These are phyloP conservation scores for Myriosclerotinia duriaeana DNA, from an alignment of 2,329 filamentous ascomycete species.

Conservation along the genomic window DNA sequence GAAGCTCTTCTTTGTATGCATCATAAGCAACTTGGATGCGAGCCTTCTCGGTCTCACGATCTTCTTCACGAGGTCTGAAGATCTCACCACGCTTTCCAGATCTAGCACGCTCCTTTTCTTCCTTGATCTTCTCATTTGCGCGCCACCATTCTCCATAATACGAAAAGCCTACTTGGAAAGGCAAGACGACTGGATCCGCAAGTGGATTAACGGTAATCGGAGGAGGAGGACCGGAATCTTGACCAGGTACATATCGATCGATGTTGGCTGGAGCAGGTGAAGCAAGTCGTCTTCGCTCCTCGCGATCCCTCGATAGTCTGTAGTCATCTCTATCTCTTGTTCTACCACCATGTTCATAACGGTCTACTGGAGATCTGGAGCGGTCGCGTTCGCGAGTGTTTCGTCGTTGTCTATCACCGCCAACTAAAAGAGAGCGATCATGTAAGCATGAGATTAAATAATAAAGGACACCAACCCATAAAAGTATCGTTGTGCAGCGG, in stretches of 20 bases:
- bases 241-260: constrained; percentile 80
- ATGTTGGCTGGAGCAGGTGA: constrained; percentile 67
- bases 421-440: constrained; percentile 44
- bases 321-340: constrained; percentile 62
- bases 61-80: constrained; percentile 66
- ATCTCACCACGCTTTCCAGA: constrained; percentile 68
- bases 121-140: constrained; percentile 76
- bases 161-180: constrained; percentile 81
- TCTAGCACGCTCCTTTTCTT: constrained; percentile 71
- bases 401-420: constrained; percentile 52
- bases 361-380: constrained; percentile 67
- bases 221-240: constrained; percentile 52
- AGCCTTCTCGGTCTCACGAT: constrained; percentile 74
- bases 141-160: constrained; percentile 88
- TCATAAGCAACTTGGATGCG: constrained; percentile 73
- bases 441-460: constrained; percentile 28
- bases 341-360: constrained; percentile 70
- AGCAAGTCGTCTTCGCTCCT: constrained; percentile 59
- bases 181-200: constrained; percentile 68
- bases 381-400: constrained; percentile 61
- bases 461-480: constrained; percentile 27
- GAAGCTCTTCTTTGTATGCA: constrained; percentile 65
- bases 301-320: constrained; percentile 51
- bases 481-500: not conserved
- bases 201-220: constrained; percentile 63